These are phyloP conservation scores for Sambucus nigra DNA, from an alignment of 129 eudicot species.

Conservation along the genomic window DNA sequence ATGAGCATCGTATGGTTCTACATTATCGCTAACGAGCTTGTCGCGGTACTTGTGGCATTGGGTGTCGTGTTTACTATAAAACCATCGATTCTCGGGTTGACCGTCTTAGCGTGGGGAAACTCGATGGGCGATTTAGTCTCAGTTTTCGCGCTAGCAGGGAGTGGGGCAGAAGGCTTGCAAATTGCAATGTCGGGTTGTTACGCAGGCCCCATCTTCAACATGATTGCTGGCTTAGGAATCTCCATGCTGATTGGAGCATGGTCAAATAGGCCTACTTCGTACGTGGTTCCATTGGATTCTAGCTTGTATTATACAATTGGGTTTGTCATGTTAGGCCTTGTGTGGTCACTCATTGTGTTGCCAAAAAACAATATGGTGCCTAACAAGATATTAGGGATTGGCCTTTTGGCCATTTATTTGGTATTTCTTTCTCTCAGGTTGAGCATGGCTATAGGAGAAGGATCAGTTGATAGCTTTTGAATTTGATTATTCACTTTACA, in stretches of 20 bases:
- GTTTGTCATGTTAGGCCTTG: conserved; percentile 41
- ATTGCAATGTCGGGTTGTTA: conserved; percentile 82
- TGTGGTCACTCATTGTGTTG: conserved; percentile 62
- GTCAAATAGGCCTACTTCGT: conserved; percentile 45
- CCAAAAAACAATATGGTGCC: conserved; percentile 70
- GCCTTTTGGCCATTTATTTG: conserved; percentile 57
- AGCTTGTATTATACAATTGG: conserved; percentile 61
- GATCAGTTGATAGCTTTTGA: conserved; percentile 25
- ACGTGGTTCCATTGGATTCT: conserved; percentile 38
- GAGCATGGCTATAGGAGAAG: conserved; percentile 36
- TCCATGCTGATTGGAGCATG: conserved; percentile 71
- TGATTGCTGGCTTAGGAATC: conserved; percentile 64
- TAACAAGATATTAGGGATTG: conserved; percentile 45
- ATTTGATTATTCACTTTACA: conserved; percentile 11
- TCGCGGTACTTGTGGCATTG: conserved; percentile 51
- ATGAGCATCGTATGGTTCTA: conserved; percentile 93
- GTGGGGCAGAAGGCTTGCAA: conserved; percentile 66
- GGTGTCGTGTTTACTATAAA: conserved; percentile 56
- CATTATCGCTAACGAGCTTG: conserved; percentile 73
- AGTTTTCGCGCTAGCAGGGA: conserved; percentile 58
- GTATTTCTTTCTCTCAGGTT: conserved; percentile 39
- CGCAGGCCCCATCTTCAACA: conserved; percentile 91
- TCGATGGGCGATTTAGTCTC: conserved; percentile 88
- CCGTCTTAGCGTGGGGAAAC: no score
- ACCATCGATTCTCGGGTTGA: conserved; percentile 69